Percentiles rank a stretch among this genome's conserved stretches.
Conservation (phyloP, 2,329 filamentous ascomycete genomes). For the Parastagonospora avenae region DNA sequence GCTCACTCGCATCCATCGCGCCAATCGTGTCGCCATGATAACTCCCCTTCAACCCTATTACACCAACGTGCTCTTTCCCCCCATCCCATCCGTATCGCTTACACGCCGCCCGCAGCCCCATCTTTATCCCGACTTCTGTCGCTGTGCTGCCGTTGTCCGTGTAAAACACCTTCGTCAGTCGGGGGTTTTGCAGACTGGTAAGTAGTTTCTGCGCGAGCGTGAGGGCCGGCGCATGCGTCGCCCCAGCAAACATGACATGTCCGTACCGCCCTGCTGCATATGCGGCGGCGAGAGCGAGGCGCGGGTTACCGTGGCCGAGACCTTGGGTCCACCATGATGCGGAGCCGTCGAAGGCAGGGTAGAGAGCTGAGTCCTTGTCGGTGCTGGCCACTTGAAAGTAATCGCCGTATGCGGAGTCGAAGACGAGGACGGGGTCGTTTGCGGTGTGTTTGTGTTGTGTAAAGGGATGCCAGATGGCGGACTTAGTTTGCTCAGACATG, state of each 20-base stretch:
- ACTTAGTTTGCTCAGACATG: constrained; percentile 63
- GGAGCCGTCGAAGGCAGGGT: constrained; percentile 78
- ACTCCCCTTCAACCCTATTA: constrained; percentile 77
- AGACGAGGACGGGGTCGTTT: constrained; percentile 68
- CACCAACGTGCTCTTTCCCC: constrained; percentile 62
- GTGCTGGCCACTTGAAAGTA: constrained; percentile 70
- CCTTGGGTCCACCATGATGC: constrained; percentile 91
- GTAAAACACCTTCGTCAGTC: constrained; percentile 75
- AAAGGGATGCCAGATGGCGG: constrained; percentile 81
- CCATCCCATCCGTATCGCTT: constrained; percentile 69
- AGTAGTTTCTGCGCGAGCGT: constrained; percentile 70
- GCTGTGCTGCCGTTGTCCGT: constrained; percentile 85
- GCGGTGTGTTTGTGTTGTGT: constrained; percentile 74
- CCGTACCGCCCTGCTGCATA: constrained; percentile 84
- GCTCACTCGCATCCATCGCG: constrained; percentile 84
- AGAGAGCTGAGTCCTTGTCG: constrained; percentile 18
- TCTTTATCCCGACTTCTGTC: constrained; percentile 83
- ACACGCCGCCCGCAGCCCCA: constrained; percentile 74
- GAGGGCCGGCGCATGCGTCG: constrained; percentile 79
- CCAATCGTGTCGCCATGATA: constrained; percentile 91
- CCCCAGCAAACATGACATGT: constrained; percentile 85
- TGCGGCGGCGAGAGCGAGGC: constrained; percentile 73
- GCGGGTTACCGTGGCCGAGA: constrained; percentile 77
- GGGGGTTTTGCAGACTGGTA: constrained; percentile 63
- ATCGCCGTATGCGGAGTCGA: constrained; percentile 81